Evolutionary conservation across 306 rosid species (phyloP), one percentile per base, ranked within the genome.

Genomic region (Vachellia pachyceras): DNA sequence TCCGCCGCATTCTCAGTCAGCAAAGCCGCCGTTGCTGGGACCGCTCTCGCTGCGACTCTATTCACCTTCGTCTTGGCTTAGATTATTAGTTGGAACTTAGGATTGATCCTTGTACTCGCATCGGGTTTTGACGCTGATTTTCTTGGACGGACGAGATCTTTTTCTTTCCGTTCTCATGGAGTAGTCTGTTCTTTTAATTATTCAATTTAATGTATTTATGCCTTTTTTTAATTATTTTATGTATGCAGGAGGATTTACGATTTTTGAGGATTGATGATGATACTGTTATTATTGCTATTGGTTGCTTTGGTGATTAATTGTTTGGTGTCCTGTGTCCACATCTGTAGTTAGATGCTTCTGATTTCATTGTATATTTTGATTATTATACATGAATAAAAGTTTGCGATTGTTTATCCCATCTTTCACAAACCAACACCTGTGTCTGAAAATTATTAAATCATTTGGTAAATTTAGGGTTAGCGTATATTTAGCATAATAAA

Each of bases 51-150:
- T 0, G 98, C 93, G 40, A 76, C 86, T 73, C 36, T 95, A 78
- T 78, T 90, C 23, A 97, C 90, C 67, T 74, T 89, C 33, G 73
- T 81, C 77, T 87, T 94, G 86, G 98, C 92, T 29, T 94, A 89
- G 84, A 37, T 0, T 20, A 22, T 8, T 55, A 29, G 33, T 2
- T 33, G 10, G 14, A 8, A 11, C 11, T 37, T 33, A 14, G n/a
- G 75, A 77, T 81, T 77, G 49, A 33, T 80, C 83, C 88, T 80
- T 75, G 87, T 87, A 63, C 79, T 44, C 72, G 8, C 40, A 8
- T 44, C 14, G 47, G 79, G 79, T 79, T 35, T 80, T 52, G 90
- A 84, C 86, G 88, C 77, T 69, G 70, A 25, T 76, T 69, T 75
- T 45, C 49, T 69, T 84, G 89, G 88, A 87, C 86, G 89, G 91